phyloP scores from a whole-genome alignment of 2,329 filamentous ascomycete species.

The Fusarium napiforme region DNA sequence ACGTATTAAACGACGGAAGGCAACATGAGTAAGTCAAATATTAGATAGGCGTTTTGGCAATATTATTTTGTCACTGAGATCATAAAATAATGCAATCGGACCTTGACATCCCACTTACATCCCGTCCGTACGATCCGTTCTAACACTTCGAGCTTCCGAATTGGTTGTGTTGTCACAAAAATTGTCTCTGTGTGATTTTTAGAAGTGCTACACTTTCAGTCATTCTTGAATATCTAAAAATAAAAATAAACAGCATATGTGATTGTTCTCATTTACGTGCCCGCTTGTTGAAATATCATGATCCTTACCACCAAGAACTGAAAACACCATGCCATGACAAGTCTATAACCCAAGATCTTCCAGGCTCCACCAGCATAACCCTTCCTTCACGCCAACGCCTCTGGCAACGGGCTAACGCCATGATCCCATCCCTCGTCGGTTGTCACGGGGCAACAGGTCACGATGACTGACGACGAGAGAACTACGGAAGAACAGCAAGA shows the following conservation, averaged over 20 bases:
- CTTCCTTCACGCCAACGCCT: constrained; percentile 38
- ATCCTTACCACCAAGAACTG: constrained; percentile 29
- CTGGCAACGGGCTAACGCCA: constrained; percentile 33
- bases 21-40: constrained; percentile 19
- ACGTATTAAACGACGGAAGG: constrained; percentile 18
- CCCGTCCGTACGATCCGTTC: neutral
- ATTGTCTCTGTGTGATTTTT: neutral
- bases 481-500: constrained; percentile 21
- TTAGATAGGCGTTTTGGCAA: constrained; percentile 36
- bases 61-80: constrained; percentile 3
- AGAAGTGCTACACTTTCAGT: neutral
- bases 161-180: neutral
- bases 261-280: constrained; percentile 24
- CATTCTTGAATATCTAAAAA: constrained; percentile 7
- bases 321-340: constrained; percentile 40
- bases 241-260: neutral
- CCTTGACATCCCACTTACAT: neutral
- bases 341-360: constrained; percentile 38
- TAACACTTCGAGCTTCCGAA: neutral
- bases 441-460: constrained; percentile 18
- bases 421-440: constrained; percentile 26
- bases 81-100: constrained; percentile 13
- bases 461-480: constrained; percentile 18
- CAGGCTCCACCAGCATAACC: constrained; percentile 27
- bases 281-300: constrained; percentile 36